phyloP scores from a whole-genome alignment of 192 early-diverging fungal species.

The Chytriomyces confervae region DNA sequence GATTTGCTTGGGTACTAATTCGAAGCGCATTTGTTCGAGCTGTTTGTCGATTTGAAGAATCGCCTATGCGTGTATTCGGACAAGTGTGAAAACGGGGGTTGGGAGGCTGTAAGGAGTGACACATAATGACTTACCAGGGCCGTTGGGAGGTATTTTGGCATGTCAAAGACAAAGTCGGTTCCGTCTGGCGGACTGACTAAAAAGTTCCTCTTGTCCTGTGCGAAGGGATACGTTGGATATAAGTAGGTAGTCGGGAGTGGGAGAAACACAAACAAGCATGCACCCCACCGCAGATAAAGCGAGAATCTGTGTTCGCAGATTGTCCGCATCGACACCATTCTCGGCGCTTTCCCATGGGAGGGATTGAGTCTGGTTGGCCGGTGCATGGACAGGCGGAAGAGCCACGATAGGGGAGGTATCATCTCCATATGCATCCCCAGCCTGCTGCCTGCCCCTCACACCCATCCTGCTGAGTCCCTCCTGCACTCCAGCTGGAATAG shows the following conservation, averaged over 20 bases:
- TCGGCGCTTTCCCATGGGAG: conserved; percentile 20
- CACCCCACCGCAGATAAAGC: conserved; percentile 19
- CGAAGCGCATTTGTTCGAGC: conserved; percentile 68
- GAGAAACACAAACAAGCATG: no score
- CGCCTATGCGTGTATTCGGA: conserved; percentile 38
- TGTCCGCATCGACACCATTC: not conserved
- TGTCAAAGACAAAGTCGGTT: conserved; percentile 66
- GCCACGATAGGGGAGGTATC: not conserved
- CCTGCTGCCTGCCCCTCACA: no score
- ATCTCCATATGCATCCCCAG: not conserved
- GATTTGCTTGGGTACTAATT: conserved; percentile 68
- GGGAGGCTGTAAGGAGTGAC: no score
- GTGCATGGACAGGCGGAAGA: not conserved
- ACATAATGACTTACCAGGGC: conserved; percentile 29
- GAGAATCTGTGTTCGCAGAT: conserved; percentile 11
- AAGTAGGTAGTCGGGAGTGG: no score
- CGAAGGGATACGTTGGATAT: no score
- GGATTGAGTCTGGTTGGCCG: not conserved
- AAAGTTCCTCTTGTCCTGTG: conserved; percentile 67
- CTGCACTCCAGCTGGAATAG: not conserved
- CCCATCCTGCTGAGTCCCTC: not conserved
- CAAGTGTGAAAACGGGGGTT: no score
- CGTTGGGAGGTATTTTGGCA: conserved; percentile 59
- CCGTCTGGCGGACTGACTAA: conserved; percentile 65
- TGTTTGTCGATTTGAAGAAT: conserved; percentile 61